Conservation (phyloP, 179 eudicot genomes). For the Nepenthes alata region DNA sequence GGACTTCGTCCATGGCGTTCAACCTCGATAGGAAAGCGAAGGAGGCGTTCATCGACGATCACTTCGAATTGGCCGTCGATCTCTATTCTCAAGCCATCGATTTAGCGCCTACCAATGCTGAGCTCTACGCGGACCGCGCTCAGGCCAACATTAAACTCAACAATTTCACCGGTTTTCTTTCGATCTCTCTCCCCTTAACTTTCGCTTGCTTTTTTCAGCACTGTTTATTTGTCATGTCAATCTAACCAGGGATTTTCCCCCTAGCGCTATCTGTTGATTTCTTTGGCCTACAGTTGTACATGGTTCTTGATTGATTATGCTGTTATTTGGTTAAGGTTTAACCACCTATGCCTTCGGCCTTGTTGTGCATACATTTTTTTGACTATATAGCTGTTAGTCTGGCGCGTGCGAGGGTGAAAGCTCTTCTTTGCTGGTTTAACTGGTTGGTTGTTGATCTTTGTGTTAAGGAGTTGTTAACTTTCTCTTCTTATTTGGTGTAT, state of each 20-base stretch:
- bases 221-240: conserved; percentile 36
- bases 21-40: conserved; percentile 60
- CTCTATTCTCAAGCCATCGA: conserved; percentile 69
- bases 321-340: not conserved
- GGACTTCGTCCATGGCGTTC: conserved; percentile 27
- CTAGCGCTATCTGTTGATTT: conserved; percentile 25
- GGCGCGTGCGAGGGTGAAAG: too few species aligned
- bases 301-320: not conserved
- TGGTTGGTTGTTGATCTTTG: too few species aligned
- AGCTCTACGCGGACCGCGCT: conserved; percentile 81
- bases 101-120: conserved; percentile 49
- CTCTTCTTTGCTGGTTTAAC: not conserved
- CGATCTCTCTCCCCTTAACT: not conserved
- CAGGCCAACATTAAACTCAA: conserved; percentile 80
- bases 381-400: not conserved
- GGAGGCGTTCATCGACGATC: conserved; percentile 91
- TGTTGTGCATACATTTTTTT: not conserved
- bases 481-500: too few species aligned
- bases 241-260: conserved; percentile 56
- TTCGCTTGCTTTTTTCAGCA: not conserved
- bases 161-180: conserved; percentile 52
- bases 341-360: too few species aligned
- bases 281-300: conserved; percentile 21
- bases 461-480: too few species aligned
- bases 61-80: conserved; percentile 90